Base-by-base conservation (phyloP, 768 basidiomycete genomes). In the Cyclocybe cylindracea region DNA sequence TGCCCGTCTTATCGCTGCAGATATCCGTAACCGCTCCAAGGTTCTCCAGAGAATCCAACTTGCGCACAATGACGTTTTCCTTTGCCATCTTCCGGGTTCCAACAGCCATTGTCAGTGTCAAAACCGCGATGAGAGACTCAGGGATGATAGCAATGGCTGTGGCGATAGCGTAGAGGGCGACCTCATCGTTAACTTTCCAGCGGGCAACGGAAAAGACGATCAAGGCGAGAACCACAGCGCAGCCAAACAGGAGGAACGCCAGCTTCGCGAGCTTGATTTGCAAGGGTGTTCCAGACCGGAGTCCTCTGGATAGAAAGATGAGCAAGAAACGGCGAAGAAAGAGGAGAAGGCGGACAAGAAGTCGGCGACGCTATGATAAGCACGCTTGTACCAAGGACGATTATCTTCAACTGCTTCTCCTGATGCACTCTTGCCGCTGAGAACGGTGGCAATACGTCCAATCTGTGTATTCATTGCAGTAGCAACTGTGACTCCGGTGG, bases 1-100 rank as follows among this genome's bases (percentile, higher is more conserved):
- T 87, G 19, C 85, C 85, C 1, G 85, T 87, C 65, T 86, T 86
- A 64, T 87, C 85, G 16, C 81, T 83, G 62, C 84, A 86, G 36
- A 76, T 70, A 59, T 75, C 70, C 5, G 70, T 72, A 7, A 86
- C 82, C 7, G 77, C 80, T 10, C 83, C 81, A 37, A 87, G 62
- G 44, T 78, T 82, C 61, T 86, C 84, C 55, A 86, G 72, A 10
- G 84, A 82, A 56, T 85, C 83, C 54, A 87, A 75, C 46, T 81
- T 77, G 33, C 83, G 75, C 11, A 85, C 82, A 50, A 87, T 78
- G 33, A 85, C 85, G 54, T 85, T 76, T 59, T 83, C 71, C 39
- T 66, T 72, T 2, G 81, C 82, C 63, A 85, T 80, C 46, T 77
- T 75, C 46, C 74, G 70, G 1, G 80, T 80, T 0, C 82, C 83